Conservation (phyloP, 2,329 filamentous ascomycete species). For the Fusarium siculi region DNA sequence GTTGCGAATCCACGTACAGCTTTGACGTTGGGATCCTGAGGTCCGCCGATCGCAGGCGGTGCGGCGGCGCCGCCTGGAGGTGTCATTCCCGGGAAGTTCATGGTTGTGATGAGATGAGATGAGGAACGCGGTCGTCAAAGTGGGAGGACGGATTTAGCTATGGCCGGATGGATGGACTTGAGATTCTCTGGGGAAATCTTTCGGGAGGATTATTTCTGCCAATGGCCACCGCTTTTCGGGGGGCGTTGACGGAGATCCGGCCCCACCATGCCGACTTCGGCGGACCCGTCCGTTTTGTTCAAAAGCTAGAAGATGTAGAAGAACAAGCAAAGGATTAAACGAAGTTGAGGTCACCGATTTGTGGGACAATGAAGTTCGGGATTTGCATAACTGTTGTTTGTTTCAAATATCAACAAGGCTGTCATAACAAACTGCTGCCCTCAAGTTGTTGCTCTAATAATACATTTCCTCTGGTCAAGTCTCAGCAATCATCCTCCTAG, state of each 20-base stretch:
- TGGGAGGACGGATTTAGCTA: slow-evolving; percentile 31
- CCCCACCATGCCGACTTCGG: slow-evolving; percentile 38
- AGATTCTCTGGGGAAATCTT: slow-evolving; percentile 35
- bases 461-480: slow-evolving; percentile 13
- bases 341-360: background rate
- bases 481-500: slow-evolving; percentile 12
- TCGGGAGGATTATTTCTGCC: slow-evolving; percentile 55
- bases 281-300: background rate
- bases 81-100: slow-evolving; percentile 54
- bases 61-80: slow-evolving; percentile 39
- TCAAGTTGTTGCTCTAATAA: background rate
- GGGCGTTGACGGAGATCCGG: slow-evolving; percentile 25
- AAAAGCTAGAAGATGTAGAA: background rate
- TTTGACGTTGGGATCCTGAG: slow-evolving; percentile 64
- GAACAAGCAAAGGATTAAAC: background rate
- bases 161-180: slow-evolving; percentile 24
- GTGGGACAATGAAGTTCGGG: background rate
- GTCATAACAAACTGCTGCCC: slow-evolving; percentile 5
- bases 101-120: slow-evolving; percentile 34
- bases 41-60: slow-evolving; percentile 44
- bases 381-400: background rate
- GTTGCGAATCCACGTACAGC: slow-evolving; percentile 50
- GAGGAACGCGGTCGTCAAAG: background rate
- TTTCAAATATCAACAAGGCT: background rate
- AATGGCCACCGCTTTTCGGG: slow-evolving; percentile 48